These are phyloP conservation scores for Melampsora abietis-canadensis DNA, from an alignment of 1,284 basidiomycete genomes.

Conservation along the genomic window DNA sequence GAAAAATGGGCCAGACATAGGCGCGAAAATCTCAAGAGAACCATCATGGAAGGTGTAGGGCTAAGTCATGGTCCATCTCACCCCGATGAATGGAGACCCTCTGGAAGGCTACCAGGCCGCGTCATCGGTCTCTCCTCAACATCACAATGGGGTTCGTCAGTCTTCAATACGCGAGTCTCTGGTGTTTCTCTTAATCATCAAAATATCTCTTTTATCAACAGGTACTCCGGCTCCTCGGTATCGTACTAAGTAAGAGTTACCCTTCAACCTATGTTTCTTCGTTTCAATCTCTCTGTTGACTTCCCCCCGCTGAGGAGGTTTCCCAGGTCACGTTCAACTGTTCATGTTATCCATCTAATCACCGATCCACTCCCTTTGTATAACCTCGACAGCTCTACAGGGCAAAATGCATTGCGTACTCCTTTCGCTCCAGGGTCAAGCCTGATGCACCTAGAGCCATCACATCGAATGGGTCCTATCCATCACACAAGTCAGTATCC, in stretches of 20 bases:
- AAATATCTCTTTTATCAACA: conserved; percentile 1
- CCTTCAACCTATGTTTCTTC: background rate
- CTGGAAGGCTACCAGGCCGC: conserved; percentile 11
- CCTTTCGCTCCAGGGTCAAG: conserved; percentile 32
- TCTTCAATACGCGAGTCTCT: background rate
- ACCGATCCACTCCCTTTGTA: background rate
- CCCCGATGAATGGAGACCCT: conserved; percentile 16
- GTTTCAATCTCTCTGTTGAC: background rate
- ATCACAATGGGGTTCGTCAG: conserved; percentile 3
- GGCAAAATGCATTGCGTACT: conserved; percentile 25
- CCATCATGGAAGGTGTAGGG: conserved; percentile 2
- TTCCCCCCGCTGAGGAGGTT: background rate
- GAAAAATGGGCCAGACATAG: conserved; percentile 9
- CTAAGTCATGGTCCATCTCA: conserved; percentile 1
- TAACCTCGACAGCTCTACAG: conserved; percentile 11
- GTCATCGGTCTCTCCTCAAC: conserved; percentile 6
- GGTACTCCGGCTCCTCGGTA: conserved; percentile 25
- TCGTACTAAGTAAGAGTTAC: conserved; percentile 25
- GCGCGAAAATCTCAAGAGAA: conserved; percentile 18
- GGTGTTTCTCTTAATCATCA: background rate
- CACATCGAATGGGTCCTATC: conserved; percentile 1
- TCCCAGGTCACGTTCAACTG: background rate
- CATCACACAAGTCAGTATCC: background rate
- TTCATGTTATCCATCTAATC: too few relatives aligned
- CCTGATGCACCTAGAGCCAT: background rate